Percentiles rank a stretch among this genome's conserved stretches.
These are phyloP conservation scores for Leccinum solheimii DNA, from an alignment of 1,284 basidiomycete species.

Conservation along the genomic window DNA sequence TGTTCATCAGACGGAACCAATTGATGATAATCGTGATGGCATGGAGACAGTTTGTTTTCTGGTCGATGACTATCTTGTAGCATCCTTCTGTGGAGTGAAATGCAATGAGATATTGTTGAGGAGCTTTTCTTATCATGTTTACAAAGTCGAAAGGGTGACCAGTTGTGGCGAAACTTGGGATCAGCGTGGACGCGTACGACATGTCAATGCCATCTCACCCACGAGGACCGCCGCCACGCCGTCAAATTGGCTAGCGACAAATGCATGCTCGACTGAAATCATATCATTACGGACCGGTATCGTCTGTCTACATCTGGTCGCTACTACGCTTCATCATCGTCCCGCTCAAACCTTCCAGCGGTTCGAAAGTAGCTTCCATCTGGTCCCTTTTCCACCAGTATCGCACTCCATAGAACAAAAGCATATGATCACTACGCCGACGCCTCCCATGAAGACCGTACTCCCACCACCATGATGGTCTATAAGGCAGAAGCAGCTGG, in stretches of 20 bases:
- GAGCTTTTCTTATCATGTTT: too few species aligned
- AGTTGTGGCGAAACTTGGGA: conserved; percentile 32
- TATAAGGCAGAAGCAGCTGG: conserved; percentile 80
- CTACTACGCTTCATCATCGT: conserved; percentile 49
- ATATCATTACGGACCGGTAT: conserved; percentile 5
- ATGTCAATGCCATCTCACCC: too few species aligned
- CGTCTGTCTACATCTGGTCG: conserved; percentile 12
- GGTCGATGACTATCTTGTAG: too few species aligned
- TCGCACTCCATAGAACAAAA: conserved; percentile 72
- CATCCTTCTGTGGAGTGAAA: too few species aligned
- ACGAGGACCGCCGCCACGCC: conserved; percentile 53
- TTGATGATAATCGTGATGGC: too few species aligned
- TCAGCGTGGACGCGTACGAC: too few species aligned
- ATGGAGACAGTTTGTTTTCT: too few species aligned
- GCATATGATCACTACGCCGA: conserved; percentile 60
- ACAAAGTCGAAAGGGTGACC: conserved; percentile 94
- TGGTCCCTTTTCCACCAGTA: conserved; percentile 68
- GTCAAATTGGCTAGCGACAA: conserved; percentile 54
- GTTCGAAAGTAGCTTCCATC: conserved; percentile 83
- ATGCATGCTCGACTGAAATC: conserved; percentile 43
- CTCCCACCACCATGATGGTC: conserved; percentile 77
- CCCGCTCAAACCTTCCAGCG: conserved; percentile 72
- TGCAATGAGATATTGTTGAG: neutral
- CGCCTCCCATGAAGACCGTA: conserved; percentile 62
- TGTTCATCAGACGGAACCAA: too few species aligned